phyloP scores from a whole-genome alignment of 352 stramenopile species.

The Pythium aquatile region DNA sequence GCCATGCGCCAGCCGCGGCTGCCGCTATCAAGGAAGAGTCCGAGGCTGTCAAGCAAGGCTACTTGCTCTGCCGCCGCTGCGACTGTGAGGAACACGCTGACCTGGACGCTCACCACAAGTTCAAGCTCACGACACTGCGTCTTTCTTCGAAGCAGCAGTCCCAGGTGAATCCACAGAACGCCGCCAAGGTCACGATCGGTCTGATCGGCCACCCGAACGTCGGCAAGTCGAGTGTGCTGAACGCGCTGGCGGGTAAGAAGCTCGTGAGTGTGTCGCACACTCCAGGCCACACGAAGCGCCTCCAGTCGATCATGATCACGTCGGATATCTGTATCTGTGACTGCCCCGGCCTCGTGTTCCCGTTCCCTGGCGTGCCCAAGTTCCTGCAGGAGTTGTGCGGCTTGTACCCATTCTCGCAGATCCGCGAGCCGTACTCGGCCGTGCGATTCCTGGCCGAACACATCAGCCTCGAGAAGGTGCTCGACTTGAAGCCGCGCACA shows the following conservation, averaged over 20 bases:
- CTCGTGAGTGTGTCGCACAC: constrained; percentile 87
- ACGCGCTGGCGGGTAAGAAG: constrained; percentile 84
- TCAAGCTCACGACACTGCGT: constrained; percentile 30
- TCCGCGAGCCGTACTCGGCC: constrained; percentile 86
- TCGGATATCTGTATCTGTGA: constrained; percentile 85
- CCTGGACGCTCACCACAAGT: constrained; percentile 53
- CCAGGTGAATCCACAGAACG: constrained; percentile 37
- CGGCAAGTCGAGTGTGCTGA: constrained; percentile 87
- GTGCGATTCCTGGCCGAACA: constrained; percentile 85
- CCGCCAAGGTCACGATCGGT: constrained; percentile 71
- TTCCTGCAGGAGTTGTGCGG: constrained; percentile 83
- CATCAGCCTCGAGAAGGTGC: constrained; percentile 61
- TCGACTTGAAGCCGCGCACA: constrained; percentile 70
- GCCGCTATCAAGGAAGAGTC: constrained; percentile 16
- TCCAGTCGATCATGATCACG: constrained; percentile 86
- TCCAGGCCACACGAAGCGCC: constrained; percentile 79
- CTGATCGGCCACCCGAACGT: constrained; percentile 89
- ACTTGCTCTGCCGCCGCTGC: constrained; percentile 67
- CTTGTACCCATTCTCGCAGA: constrained; percentile 84
- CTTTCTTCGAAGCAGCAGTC: constrained; percentile 33
- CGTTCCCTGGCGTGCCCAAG: constrained; percentile 77
- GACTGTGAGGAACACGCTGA: constrained; percentile 68
- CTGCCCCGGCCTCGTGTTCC: constrained; percentile 84
- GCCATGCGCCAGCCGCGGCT: constrained; percentile 26
- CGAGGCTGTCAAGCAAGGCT: constrained; percentile 57